phyloP scores from a whole-genome alignment of 257 asterid species.

The Petrea volubilis region DNA sequence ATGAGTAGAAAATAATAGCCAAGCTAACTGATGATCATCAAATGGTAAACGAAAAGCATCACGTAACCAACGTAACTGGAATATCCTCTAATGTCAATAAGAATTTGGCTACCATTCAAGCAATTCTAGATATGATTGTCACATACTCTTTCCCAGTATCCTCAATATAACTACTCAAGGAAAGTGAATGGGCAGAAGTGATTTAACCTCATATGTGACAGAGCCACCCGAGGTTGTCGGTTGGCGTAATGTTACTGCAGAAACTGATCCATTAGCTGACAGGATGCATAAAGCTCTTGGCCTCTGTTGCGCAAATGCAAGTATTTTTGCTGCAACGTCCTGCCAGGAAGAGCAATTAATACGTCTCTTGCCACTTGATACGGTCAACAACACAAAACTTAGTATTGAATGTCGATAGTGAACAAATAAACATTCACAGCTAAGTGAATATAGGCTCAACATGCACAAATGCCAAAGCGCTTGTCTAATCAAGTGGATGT shows the following conservation, averaged over 20 bases:
- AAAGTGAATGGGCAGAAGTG: slow-evolving; percentile 6
- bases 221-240: slow-evolving; percentile 63
- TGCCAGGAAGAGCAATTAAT: slow-evolving; percentile 32
- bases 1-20: neutral
- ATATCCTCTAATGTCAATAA: neutral
- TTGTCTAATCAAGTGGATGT: neutral
- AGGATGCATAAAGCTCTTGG: slow-evolving; percentile 90
- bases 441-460: neutral
- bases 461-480: neutral
- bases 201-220: slow-evolving; percentile 80
- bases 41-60: neutral
- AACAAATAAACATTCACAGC: neutral
- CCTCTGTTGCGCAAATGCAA: slow-evolving; percentile 93
- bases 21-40: neutral
- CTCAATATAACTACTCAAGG: slow-evolving; percentile 1
- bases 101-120: neutral
- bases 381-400: slow-evolving; percentile 1
- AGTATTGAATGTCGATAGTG: neutral
- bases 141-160: neutral
- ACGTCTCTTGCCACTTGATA: slow-evolving; percentile 6
- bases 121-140: neutral
- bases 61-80: neutral
- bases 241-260: slow-evolving; percentile 73
- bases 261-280: slow-evolving; percentile 85
- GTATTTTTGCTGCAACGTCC: slow-evolving; percentile 87